Base-by-base conservation (phyloP, 148 eudicot genomes). In the Arctostaphylos glauca region DNA sequence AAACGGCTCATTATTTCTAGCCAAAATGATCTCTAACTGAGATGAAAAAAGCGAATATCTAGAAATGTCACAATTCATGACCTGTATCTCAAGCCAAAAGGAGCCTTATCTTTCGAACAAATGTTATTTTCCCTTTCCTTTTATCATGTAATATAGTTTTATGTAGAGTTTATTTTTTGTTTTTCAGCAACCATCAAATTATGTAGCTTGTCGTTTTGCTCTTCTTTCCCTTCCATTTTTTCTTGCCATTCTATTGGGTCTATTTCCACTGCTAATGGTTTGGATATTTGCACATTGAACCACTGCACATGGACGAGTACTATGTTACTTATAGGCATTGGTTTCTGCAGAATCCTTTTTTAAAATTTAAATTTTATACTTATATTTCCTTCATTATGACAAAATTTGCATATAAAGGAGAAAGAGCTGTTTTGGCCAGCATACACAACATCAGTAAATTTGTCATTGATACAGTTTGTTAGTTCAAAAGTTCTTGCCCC, bases 271-370 rank as follows among this genome's bases (percentile, higher is more conserved):
- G 60, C 18, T 25, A 76, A 49, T 52, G 43, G 38, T 31, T 76
- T 13, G 8, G 4, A 8, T 43, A 76, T 6, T 76, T 31, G 31
- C 19, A 76, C 66, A 21, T 9, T 75, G 78, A 5, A 75, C 59
- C 19, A 75, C 31, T 49, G 38, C 54, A 18, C 13, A 1, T 4
- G 16, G 23, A 50, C 13, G 10, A 75, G 43, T 75, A n/a, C 59
- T 75, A 49, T n/a, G 78, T 76, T 47, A 54, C 25, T 76, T 54
- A 10, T 54, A 10, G 62, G 43, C 79, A 52, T 8, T 76, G 79
- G n/a, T n/a, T 31, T 76, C 62, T 53, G 62, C 71, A 25, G 16
- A 52, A 53, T 46, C 58, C 14, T 54, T 54, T 25, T 50, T 23
- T 50, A 19, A n/a, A 9, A n/a, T 15, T 5, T 31, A 25, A 76